phyloP scores from a whole-genome alignment of 106 monocot species.

The Posidonia australis region DNA sequence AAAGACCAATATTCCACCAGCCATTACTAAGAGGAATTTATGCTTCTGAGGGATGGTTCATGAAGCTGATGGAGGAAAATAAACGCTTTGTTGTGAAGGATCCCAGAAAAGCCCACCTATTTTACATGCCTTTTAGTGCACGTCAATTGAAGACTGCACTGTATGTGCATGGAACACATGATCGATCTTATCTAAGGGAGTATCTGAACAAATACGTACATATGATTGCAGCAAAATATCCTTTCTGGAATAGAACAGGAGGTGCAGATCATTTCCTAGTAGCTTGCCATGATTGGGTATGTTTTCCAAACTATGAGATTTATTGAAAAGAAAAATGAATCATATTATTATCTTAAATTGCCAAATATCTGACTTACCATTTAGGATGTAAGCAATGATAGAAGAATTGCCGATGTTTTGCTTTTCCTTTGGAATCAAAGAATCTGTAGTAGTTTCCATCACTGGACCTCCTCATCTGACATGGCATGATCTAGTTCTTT shows the following conservation, averaged over 20 bases:
- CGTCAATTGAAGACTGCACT: conserved; percentile 20
- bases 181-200: conserved; percentile 16
- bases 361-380: neutral
- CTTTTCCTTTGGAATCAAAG: too few relatives aligned
- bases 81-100: conserved; percentile 29
- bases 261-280: conserved; percentile 56
- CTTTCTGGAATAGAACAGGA: conserved; percentile 55
- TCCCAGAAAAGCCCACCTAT: conserved; percentile 52
- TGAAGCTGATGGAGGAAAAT: conserved; percentile 51
- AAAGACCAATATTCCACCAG: conserved; percentile 42
- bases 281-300: conserved; percentile 72
- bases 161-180: conserved; percentile 24
- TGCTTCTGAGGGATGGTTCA: conserved; percentile 74
- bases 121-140: conserved; percentile 62
- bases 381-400: neutral
- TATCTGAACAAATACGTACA: conserved; percentile 30
- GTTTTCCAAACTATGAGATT: neutral
- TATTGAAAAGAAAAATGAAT: neutral
- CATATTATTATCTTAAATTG: neutral
- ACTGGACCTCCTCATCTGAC: too few relatives aligned
- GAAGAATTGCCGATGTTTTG: too few relatives aligned
- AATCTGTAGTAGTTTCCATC: too few relatives aligned
- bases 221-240: conserved; percentile 36
- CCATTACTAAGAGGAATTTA: conserved; percentile 55
- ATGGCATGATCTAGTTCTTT: too few relatives aligned